Evolutionary conservation across 2,329 filamentous ascomycete species (phyloP), one percentile per base, ranked within the genome.

Genomic region (Blastomyces gilchristii): DNA sequence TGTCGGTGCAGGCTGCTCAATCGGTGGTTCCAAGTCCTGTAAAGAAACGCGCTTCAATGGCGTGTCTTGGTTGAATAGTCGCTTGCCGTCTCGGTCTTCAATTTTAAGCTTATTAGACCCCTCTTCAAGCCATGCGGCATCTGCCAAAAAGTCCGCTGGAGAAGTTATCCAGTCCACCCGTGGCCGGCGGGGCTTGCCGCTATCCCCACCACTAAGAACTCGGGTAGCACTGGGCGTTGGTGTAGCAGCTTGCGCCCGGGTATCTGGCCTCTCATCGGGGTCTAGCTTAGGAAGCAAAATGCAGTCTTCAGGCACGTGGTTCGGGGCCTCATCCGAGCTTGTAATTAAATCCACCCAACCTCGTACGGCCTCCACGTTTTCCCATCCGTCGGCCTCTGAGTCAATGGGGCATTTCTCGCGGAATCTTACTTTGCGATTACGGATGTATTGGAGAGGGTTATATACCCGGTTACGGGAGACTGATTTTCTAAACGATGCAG

Each of bases 381-480:
- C 81, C 78, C 95, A 97, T 0, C 89, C 90, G 68, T 89, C 87
- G 0, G 82, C 80, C 65, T 90, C 86, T 18, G 89, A 86, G 69
- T 94, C 85, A 43, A 96, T 87, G 0, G 83, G 77, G 67, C 84
- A 87, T 50, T 90, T 84, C 75, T 95, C 90, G 18, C 92, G 84
- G 34, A 88, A 87, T 66, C 94, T 83, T 14, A 94, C 84, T 72
- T 92, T 93, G 58, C 93, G 84, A 71, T 99, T 97, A 25, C 94
- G 87, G 62, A 97, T 89, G 69, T 91, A 91, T 74, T 97, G 94
- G 31, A 99, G 77, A 4, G 93, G 94, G 72, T 99, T 96, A 73
- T 97, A 97, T 1, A 81, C 77, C 61, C 92, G 86, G 4, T 89
- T 88, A 8, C 87, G 74, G 22, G 49, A 22, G n/a, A n/a, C 2